phyloP scores from a whole-genome alignment of 192 early-diverging fungal genomes.

The Coemansia sp. region DNA sequence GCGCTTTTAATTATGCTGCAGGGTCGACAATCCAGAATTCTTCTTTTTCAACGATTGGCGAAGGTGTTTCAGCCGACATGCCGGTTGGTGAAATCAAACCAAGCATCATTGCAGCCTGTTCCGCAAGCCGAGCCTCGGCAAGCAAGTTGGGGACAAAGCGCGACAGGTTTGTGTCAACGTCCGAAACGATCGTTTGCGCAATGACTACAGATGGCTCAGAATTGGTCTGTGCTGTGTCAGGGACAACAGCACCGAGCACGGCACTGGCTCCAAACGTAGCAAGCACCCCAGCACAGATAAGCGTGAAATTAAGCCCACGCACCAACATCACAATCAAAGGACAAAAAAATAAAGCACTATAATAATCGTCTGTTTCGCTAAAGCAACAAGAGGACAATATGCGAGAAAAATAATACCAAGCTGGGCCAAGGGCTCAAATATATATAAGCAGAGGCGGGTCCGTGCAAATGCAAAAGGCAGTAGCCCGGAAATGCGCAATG shows the following conservation, averaged over 20 bases:
- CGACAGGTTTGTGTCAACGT: slow-evolving; percentile 39
- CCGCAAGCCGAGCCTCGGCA: slow-evolving; percentile 13
- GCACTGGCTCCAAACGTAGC: not conserved
- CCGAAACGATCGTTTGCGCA: slow-evolving; percentile 15
- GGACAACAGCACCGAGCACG: slow-evolving; percentile 2
- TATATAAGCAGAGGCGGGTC: too few relatives aligned
- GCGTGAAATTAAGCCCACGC: not conserved
- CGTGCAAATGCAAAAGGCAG: too few relatives aligned
- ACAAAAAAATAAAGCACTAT: not conserved
- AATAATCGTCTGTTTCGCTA: too few relatives aligned
- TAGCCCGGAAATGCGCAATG: too few relatives aligned
- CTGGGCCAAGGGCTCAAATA: too few relatives aligned
- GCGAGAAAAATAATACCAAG: too few relatives aligned
- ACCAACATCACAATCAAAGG: not conserved
- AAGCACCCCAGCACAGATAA: not conserved
- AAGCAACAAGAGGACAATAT: too few relatives aligned
- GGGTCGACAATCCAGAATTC: slow-evolving; percentile 2
- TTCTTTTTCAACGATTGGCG: not conserved
- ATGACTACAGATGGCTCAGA: not conserved
- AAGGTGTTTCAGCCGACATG: not conserved
- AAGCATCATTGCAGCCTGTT: slow-evolving; percentile 10
- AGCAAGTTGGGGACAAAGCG: slow-evolving; percentile 30
- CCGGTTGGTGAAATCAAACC: not conserved
- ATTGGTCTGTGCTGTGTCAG: not conserved
- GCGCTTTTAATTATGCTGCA: slow-evolving; percentile 1